A percentile compares a stretch with the other conserved stretches of the same genome.
Conservation (phyloP, 441 rosid species). For the Pelargonium australe region DNA sequence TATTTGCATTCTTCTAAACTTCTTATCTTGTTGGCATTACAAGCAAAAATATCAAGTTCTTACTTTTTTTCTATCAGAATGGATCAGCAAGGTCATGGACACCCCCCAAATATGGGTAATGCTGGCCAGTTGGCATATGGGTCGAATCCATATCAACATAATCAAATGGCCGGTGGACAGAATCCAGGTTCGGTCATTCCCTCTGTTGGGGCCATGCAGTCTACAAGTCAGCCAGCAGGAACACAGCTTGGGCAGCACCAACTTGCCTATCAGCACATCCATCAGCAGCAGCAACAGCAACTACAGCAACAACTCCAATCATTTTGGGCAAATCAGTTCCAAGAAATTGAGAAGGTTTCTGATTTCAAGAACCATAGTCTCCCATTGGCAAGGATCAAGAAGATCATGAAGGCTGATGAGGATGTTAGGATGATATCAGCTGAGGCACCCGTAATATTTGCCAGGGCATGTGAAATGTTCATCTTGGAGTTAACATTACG, state of each 20-base stretch:
- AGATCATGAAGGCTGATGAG: constrained; percentile 88
- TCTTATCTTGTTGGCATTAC: constrained; percentile 9
- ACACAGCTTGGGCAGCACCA: constrained; percentile 60
- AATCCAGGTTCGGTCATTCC: constrained; percentile 33
- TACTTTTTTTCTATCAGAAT: constrained; percentile 30
- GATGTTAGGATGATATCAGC: constrained; percentile 92
- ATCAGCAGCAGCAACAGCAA: constrained; percentile 80
- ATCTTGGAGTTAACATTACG: constrained; percentile 68
- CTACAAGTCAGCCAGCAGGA: constrained; percentile 43
- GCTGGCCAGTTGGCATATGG: constrained; percentile 53
- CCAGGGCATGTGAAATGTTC: constrained; percentile 91
- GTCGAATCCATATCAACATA: constrained; percentile 51
- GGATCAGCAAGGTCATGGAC: constrained; percentile 85
- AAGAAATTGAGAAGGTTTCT: constrained; percentile 61
- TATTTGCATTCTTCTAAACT: background rate
- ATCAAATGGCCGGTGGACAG: constrained; percentile 44
- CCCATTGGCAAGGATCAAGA: constrained; percentile 81
- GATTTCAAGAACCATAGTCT: constrained; percentile 86
- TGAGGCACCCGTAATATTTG: constrained; percentile 77
- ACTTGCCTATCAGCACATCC: constrained; percentile 71
- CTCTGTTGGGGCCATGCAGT: constrained; percentile 38
- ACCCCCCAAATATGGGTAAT: constrained; percentile 38
- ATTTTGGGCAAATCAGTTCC: constrained; percentile 67
- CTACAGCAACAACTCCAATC: constrained; percentile 67
- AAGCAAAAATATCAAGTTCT: constrained; percentile 17